A percentile compares a stretch with the other conserved stretches of the same genome.
Evolutionary conservation across 805 yeast genomes (phyloP).

Genomic region (Barnettozyma vustinii): DNA sequence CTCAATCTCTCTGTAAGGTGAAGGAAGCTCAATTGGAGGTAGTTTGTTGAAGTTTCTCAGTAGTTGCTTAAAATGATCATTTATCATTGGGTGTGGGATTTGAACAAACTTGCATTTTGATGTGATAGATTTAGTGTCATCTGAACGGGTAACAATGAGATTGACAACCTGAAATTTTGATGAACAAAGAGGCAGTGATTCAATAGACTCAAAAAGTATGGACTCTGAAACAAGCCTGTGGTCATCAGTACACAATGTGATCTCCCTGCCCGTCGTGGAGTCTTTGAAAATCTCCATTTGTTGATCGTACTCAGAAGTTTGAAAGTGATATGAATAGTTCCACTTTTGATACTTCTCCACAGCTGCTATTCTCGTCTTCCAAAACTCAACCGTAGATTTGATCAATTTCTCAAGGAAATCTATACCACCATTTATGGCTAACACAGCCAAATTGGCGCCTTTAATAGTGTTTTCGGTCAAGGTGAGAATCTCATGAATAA

Average conservation of each 20-base stretch:
- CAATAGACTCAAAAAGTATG: background rate
- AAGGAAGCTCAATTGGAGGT: background rate
- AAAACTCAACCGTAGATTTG: background rate
- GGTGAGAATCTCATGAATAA: conserved; percentile 6
- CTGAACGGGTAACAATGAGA: background rate
- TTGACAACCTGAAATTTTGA: background rate
- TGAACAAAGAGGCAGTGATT: background rate
- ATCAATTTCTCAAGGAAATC: background rate
- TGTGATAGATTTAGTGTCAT: background rate
- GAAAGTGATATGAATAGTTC: background rate
- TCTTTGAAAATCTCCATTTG: background rate
- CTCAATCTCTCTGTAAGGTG: background rate
- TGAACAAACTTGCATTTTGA: conserved; percentile 2
- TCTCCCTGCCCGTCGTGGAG: background rate
- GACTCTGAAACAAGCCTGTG: background rate
- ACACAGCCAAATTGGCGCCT: conserved; percentile 2
- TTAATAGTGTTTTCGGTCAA: conserved; percentile 11
- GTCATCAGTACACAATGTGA: background rate
- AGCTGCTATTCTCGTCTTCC: background rate
- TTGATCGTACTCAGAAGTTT: background rate
- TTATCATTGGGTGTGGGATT: background rate
- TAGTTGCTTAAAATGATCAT: conserved; percentile 2
- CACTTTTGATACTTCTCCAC: conserved; percentile 1
- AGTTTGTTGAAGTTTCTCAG: background rate
- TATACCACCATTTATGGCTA: background rate